phyloP scores from a whole-genome alignment of 2,329 filamentous ascomycete species.

The Ophioceras dolichostomum region DNA sequence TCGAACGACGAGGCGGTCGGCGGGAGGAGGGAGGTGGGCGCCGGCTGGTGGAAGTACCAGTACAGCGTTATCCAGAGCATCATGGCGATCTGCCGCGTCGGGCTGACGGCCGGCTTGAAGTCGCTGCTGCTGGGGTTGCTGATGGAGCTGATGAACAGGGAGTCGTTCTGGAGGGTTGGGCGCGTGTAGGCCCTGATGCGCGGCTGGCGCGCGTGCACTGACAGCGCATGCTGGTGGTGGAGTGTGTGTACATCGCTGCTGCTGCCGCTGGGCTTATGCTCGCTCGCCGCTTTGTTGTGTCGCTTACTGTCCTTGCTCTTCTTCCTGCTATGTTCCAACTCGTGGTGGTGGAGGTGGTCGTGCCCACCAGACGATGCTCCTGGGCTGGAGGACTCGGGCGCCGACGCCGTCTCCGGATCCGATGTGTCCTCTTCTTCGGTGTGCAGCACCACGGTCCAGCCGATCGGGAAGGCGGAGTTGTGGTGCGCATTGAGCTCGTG shows the following conservation, averaged over 20 bases:
- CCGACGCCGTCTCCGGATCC: slow-evolving; percentile 7
- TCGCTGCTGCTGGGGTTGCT: slow-evolving; percentile 71
- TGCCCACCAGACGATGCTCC: no score
- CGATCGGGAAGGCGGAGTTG: slow-evolving; percentile 59
- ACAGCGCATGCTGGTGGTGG: no score
- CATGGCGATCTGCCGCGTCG: slow-evolving; percentile 85
- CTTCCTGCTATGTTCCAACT: no score
- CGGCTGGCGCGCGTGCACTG: slow-evolving; percentile 12
- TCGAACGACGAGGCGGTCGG: slow-evolving; percentile 45
- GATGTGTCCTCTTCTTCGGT: slow-evolving; percentile 38
- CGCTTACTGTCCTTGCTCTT: slow-evolving; percentile 4
- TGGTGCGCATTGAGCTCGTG: slow-evolving; percentile 59
- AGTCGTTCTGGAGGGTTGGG: slow-evolving; percentile 69
- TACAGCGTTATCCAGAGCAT: slow-evolving; percentile 91
- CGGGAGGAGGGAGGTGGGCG: slow-evolving; percentile 52
- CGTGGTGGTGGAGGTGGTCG: no score
- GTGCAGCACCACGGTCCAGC: slow-evolving; percentile 83
- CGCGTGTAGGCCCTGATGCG: slow-evolving; percentile 53
- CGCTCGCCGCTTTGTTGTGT: background rate
- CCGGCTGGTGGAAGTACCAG: slow-evolving; percentile 92
- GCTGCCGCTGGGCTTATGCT: background rate
- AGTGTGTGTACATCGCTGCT: slow-evolving; percentile 3
- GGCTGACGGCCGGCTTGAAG: slow-evolving; percentile 67
- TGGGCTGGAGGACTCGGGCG: no score
- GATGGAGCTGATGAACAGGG: slow-evolving; percentile 83